Evolutionary conservation across 164 flowering plant species (phyloP), one percentile per base, ranked within the genome.

Genomic region (Euptelea pleiosperma): DNA sequence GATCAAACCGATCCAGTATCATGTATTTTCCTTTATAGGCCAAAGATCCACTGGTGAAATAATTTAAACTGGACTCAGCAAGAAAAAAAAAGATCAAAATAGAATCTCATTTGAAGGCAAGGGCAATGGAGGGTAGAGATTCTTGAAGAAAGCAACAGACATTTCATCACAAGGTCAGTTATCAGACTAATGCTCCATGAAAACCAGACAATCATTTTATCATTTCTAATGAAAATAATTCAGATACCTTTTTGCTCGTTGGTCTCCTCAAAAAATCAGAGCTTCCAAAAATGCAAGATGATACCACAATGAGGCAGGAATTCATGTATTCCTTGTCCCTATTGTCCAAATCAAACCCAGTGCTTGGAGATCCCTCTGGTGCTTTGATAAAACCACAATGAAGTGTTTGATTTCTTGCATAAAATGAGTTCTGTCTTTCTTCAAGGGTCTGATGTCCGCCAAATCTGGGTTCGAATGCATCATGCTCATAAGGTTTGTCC

Each of bases 201-300:
- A 5, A 28, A 44, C 46, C 3, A 29, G 11, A 19, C 3, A 24
- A 34, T 19, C 26, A 18, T 7, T 14, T n/a, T 6, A 50, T 2
- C 9, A 21, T 9, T 18, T 43, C 48, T n/a, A 39, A 24, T 25
- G 31, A 46, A 29, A 41, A 40, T 21, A 26, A 19, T 21, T 36
- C 21, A 41, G 16, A 40, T 82, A 93, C 98, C 88, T 56, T 61
- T 72, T 72, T 84, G 61, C 80, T 81, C 35, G 90, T 74, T 35
- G 97, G 99, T 63, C 89, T 66, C 75, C 99, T 79, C 70, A 93
- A 57, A 73, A 84, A 86, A 68, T 93, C 99, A 46, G 84, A 90
- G 75, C 83, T 90, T 33, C 97, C 99, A 77, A 93, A 93, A 51
- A 93, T 93, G 77, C 99, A 88, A 36, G 97, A 93, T 29, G 98